Percentiles rank a stretch among this genome's conserved stretches.
These are phyloP conservation scores for Yarrowia sp. DNA, from an alignment of 805 yeast species.

Conservation along the genomic window DNA sequence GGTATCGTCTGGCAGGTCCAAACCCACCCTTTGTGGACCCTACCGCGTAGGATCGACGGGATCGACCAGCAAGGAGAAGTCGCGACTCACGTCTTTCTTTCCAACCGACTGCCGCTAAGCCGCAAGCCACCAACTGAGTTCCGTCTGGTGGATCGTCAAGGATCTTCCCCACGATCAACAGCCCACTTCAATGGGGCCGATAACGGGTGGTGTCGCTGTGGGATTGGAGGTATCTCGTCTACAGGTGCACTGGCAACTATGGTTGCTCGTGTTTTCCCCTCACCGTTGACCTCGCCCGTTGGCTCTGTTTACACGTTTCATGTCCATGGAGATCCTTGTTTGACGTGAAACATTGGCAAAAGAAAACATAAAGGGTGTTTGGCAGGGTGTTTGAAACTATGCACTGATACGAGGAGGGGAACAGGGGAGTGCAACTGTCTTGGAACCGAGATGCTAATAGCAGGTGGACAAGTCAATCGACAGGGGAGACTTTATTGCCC, in stretches of 20 bases:
- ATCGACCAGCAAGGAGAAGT: constrained; percentile 35
- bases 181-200: neutral
- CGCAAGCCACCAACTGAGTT: constrained; percentile 22
- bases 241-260: no score
- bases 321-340: constrained; percentile 13
- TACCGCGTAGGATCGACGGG: constrained; percentile 15
- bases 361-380: constrained; percentile 11
- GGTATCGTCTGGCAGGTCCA: no score
- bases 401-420: constrained; percentile 1
- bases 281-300: neutral
- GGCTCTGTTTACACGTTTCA: constrained; percentile 7
- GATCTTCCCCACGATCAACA: neutral
- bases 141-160: neutral
- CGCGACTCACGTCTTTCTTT: constrained; percentile 29
- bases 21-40: constrained; percentile 4
- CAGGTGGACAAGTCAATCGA: no score
- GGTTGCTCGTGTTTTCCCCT: no score
- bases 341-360: constrained; percentile 18
- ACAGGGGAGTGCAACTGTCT: neutral
- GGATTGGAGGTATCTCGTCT: no score
- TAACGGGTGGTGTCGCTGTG: neutral
- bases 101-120: constrained; percentile 8
- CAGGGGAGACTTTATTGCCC: no score
- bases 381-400: constrained; percentile 26
- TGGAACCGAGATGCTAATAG: no score